Evolutionary conservation across 805 yeast species (phyloP).

Genomic region (Lipomyces anomalus): DNA sequence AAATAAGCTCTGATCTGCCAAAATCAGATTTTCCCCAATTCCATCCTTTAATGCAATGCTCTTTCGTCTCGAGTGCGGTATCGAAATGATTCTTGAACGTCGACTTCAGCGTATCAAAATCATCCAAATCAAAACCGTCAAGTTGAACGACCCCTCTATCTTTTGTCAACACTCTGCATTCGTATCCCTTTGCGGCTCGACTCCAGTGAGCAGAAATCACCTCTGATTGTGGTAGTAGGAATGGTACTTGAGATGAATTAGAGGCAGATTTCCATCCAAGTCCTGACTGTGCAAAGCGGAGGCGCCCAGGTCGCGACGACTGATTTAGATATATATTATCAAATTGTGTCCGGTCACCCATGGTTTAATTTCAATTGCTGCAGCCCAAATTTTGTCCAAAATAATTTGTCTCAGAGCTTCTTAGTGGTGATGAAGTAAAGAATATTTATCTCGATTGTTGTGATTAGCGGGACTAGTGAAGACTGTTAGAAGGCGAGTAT

Average conservation of each 20-base stretch:
- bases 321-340: constrained; percentile 88
- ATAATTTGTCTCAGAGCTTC: no score
- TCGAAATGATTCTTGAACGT: constrained; percentile 75
- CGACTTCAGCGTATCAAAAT: constrained; percentile 71
- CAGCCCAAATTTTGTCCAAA: no score
- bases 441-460: no score
- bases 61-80: constrained; percentile 70
- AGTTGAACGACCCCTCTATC: constrained; percentile 77
- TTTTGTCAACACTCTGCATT: constrained; percentile 81
- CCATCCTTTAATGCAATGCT: constrained; percentile 97
- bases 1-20: constrained; percentile 84
- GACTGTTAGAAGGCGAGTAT: no score
- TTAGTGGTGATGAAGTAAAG: no score
- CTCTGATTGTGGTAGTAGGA: constrained; percentile 81
- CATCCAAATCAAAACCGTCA: constrained; percentile 88
- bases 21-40: constrained; percentile 96
- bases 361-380: no score
- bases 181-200: constrained; percentile 87
- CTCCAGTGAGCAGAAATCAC: constrained; percentile 81
- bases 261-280: constrained; percentile 84
- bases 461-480: no score
- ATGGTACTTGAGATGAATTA: constrained; percentile 48
- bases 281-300: constrained; percentile 95
- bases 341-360: constrained; percentile 49
- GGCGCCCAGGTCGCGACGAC: constrained; percentile 75